phyloP scores from a whole-genome alignment of 768 basidiomycete genomes.

The Pholiota conissans region DNA sequence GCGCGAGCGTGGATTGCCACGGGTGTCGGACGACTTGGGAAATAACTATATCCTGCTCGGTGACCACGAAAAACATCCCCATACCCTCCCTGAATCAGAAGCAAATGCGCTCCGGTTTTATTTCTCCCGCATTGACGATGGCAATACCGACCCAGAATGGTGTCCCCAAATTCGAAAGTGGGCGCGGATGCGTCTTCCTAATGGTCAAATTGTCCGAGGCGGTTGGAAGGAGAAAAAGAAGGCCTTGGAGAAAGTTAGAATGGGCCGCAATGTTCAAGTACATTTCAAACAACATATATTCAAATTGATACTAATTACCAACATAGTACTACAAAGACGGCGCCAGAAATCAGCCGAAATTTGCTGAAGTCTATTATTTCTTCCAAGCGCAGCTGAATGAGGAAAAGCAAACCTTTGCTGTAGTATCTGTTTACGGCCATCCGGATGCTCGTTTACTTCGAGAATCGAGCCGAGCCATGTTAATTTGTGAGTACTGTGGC shows the following conservation, averaged over 20 bases:
- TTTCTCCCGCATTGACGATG: conserved; percentile 5
- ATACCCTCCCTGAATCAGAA: no score
- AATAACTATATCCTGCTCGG: no score
- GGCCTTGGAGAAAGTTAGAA: conserved; percentile 5
- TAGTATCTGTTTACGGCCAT: conserved; percentile 8
- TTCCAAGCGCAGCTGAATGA: conserved; percentile 8
- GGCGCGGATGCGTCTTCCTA: no score
- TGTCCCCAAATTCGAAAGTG: no score
- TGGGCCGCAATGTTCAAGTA: conserved; percentile 15
- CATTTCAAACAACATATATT: neutral
- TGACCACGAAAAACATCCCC: neutral
- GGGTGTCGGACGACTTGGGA: no score
- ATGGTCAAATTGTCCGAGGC: conserved; percentile 9
- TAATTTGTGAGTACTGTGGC: conserved; percentile 1
- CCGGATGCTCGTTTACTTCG: conserved; percentile 6
- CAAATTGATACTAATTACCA: neutral
- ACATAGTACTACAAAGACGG: neutral
- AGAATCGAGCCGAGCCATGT: conserved; percentile 7
- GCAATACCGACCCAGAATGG: neutral
- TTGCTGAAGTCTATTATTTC: conserved; percentile 19
- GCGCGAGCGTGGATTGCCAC: no score
- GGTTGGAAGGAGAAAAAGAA: conserved; percentile 7
- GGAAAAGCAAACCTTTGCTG: no score
- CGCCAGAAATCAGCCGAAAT: neutral
- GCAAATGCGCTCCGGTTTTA: no score